phyloP scores from a whole-genome alignment of 306 rosid genomes.

The Cucurbita pepo region DNA sequence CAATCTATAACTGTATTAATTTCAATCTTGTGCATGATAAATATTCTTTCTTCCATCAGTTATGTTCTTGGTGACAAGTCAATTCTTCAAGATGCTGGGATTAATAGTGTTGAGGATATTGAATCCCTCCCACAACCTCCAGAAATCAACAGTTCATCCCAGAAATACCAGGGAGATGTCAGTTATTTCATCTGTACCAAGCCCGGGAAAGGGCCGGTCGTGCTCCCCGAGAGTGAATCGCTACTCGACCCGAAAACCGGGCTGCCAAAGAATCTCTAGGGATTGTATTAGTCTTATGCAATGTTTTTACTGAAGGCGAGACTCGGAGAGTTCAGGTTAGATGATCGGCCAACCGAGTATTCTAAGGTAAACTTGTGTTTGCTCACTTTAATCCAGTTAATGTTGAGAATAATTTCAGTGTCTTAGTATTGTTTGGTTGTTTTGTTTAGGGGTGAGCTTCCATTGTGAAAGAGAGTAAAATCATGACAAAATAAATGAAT shows the following conservation, averaged over 20 bases:
- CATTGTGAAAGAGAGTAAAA: background rate
- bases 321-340: background rate
- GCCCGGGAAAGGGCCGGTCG: conserved; percentile 88
- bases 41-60: conserved; percentile 21
- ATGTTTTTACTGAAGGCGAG: conserved; percentile 7
- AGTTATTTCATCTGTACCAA: conserved; percentile 91
- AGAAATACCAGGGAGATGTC: conserved; percentile 69
- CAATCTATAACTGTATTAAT: background rate
- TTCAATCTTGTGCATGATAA: background rate
- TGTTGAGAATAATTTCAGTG: background rate
- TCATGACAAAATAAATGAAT: background rate
- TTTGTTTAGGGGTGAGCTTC: background rate
- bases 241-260: conserved; percentile 75
- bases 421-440: background rate
- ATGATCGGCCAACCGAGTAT: conserved; percentile 5
- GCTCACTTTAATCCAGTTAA: background rate
- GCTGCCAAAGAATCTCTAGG: conserved; percentile 42
- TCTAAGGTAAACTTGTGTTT: background rate
- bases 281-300: conserved; percentile 4
- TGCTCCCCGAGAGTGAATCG: conserved; percentile 51
- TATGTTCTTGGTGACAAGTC: conserved; percentile 76
- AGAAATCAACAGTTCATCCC: conserved; percentile 56
- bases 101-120: conserved; percentile 35
- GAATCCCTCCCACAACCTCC: conserved; percentile 67
- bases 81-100: conserved; percentile 70